Conservation (phyloP, 768 basidiomycete genomes). For the Pholiota molesta region DNA sequence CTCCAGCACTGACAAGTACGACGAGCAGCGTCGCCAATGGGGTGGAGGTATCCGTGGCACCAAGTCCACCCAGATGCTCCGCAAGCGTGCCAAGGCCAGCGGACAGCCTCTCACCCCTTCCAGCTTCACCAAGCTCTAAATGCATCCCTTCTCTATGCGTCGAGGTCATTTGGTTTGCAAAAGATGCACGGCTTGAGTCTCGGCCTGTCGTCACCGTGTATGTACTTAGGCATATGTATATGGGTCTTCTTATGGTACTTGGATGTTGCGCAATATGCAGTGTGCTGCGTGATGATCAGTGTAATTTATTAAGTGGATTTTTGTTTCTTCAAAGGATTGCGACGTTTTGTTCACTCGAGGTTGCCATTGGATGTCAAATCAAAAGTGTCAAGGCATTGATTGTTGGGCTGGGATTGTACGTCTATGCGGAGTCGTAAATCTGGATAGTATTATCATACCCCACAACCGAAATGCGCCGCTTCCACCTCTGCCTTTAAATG, state of each 20-base stretch:
- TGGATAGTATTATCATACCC: not conserved
- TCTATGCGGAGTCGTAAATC: too few species aligned
- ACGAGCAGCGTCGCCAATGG: constrained; percentile 90
- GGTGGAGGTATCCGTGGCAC: constrained; percentile 95
- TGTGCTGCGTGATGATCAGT: constrained; percentile 17
- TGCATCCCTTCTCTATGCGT: not conserved
- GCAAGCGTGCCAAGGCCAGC: constrained; percentile 91
- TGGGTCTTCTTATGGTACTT: constrained; percentile 12
- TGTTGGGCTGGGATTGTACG: too few species aligned
- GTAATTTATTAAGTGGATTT: constrained; percentile 9
- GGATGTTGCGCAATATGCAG: constrained; percentile 21
- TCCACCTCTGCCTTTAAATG: not conserved
- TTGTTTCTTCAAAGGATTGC: too few species aligned
- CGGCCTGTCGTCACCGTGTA: constrained; percentile 15
- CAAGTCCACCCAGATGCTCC: constrained; percentile 92
- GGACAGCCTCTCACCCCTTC: constrained; percentile 67
- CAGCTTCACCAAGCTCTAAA: constrained; percentile 66
- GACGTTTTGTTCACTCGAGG: too few species aligned
- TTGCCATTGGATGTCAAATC: too few species aligned
- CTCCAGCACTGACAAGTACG: constrained; percentile 85
- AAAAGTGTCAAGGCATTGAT: too few species aligned
- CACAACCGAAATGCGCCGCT: not conserved
- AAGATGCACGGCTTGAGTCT: constrained; percentile 14
- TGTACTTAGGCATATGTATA: constrained; percentile 14
- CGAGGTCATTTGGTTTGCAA: constrained; percentile 11